Evolutionary conservation across 23 red algal species (phyloP).

Genomic region (Gracilaria gracilis): DNA sequence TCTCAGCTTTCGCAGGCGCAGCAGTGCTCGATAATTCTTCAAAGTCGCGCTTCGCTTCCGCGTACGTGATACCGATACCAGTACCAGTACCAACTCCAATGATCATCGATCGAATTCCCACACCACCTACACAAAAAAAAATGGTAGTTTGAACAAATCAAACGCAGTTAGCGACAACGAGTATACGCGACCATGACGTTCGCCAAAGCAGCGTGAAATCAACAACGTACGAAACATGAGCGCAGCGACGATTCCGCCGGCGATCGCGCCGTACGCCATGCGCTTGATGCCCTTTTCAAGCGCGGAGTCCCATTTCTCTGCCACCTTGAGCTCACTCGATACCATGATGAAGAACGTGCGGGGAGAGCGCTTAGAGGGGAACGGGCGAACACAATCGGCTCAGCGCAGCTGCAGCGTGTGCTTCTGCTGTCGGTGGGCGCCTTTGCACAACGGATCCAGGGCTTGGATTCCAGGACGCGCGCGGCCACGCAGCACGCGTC

Average conservation of each 20-base stretch:
- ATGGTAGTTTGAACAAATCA: background rate
- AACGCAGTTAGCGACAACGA: background rate
- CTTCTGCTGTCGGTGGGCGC: background rate
- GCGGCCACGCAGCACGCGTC: no score
- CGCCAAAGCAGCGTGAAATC: background rate
- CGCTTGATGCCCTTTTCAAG: constrained; percentile 98
- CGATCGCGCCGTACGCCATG: constrained; percentile 88
- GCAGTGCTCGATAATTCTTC: constrained; percentile 40
- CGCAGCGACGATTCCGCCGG: constrained; percentile 78
- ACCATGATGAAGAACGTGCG: constrained; percentile 22
- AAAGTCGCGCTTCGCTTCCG: constrained; percentile 93
- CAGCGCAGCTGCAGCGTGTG: background rate
- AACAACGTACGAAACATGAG: constrained; percentile 88
- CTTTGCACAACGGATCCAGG: no score
- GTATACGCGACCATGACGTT: background rate
- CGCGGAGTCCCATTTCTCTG: constrained; percentile 92
- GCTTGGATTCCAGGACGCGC: no score
- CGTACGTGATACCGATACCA: constrained; percentile 95
- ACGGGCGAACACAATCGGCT: background rate
- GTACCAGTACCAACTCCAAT: constrained; percentile 84
- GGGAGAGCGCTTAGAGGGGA: background rate
- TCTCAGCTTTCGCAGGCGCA: constrained; percentile 9
- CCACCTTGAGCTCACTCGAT: constrained; percentile 81
- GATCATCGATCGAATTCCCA: constrained; percentile 74
- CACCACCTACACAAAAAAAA: constrained; percentile 48